These are phyloP conservation scores for Nasturtium officinale DNA, from an alignment of 345 rosid genomes.

Conservation along the genomic window DNA sequence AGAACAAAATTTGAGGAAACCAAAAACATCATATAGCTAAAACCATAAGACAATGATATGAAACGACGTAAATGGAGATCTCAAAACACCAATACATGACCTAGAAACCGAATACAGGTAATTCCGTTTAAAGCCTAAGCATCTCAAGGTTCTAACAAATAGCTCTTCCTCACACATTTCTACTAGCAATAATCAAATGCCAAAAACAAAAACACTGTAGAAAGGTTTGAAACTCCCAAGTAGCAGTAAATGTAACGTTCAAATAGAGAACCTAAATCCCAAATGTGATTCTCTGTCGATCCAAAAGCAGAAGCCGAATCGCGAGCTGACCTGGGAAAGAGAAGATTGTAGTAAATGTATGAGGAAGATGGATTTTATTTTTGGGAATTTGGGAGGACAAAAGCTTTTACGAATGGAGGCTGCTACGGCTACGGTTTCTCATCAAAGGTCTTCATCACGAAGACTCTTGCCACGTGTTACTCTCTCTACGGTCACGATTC, in stretches of 20 bases:
- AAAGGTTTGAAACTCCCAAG: conserved; percentile 3
- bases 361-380: conserved; percentile 21
- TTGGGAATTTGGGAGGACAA: conserved; percentile 1
- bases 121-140: neutral
- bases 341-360: neutral
- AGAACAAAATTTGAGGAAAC: conserved; percentile 16
- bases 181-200: conserved; percentile 4
- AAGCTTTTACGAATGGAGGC: conserved; percentile 27
- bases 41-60: neutral
- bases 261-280: neutral
- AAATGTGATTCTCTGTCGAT: neutral
- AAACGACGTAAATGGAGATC: conserved; percentile 16
- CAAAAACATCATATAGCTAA: neutral
- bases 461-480: conserved; percentile 35
- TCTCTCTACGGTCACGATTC: conserved; percentile 30
- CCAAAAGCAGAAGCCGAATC: neutral
- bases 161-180: neutral
- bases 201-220: neutral
- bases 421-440: conserved; percentile 38
- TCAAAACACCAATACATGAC: conserved; percentile 7
- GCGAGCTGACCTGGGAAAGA: conserved; percentile 10
- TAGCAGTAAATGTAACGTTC: conserved; percentile 3
- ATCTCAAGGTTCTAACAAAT: neutral
- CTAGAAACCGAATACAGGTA: neutral
- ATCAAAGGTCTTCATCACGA: conserved; percentile 19